Evolutionary conservation across 2,329 filamentous ascomycete genomes (phyloP).

Genomic region (Gnomoniopsis sp.): DNA sequence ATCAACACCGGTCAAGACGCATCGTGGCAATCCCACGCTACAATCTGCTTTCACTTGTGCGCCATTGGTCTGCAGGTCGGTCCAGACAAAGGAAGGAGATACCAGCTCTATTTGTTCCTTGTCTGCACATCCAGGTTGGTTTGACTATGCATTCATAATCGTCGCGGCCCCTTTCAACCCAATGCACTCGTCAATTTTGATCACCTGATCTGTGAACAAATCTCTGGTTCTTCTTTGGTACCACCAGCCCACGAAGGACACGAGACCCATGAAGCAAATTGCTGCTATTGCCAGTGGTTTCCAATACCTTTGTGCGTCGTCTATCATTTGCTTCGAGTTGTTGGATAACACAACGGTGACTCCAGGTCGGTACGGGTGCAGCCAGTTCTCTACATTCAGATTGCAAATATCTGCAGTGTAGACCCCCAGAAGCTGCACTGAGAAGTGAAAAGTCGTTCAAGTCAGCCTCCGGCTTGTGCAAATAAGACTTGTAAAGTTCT

Average conservation of each 20-base stretch:
- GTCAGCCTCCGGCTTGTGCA: no score
- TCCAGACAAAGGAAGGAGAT: no score
- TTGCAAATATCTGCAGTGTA: slow-evolving; percentile 21
- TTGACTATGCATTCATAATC: no score
- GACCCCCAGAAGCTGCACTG: slow-evolving; percentile 25
- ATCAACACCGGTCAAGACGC: no score
- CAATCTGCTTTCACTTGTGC: no score
- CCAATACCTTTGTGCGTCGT: slow-evolving; percentile 18
- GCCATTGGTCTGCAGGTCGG: no score
- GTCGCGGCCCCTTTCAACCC: no score
- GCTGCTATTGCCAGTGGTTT: slow-evolving; percentile 21
- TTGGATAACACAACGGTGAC: not conserved
- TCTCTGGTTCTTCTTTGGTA: slow-evolving; percentile 26
- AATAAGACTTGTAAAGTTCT: no score
- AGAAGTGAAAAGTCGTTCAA: no score
- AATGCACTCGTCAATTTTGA: not conserved
- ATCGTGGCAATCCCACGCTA: no score
- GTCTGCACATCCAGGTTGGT: no score
- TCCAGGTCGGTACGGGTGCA: slow-evolving; percentile 4
- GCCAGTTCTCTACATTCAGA: slow-evolving; percentile 20
- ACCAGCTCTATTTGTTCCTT: no score
- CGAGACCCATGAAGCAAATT: slow-evolving; percentile 24
- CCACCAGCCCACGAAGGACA: slow-evolving; percentile 26
- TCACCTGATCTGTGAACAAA: slow-evolving; percentile 17
- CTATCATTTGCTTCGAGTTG: slow-evolving; percentile 3